Percentiles rank a stretch among this genome's conserved stretches.
These are phyloP conservation scores for Arthrobotrys conoides DNA, from an alignment of 2,329 filamentous ascomycete species.

Conservation along the genomic window DNA sequence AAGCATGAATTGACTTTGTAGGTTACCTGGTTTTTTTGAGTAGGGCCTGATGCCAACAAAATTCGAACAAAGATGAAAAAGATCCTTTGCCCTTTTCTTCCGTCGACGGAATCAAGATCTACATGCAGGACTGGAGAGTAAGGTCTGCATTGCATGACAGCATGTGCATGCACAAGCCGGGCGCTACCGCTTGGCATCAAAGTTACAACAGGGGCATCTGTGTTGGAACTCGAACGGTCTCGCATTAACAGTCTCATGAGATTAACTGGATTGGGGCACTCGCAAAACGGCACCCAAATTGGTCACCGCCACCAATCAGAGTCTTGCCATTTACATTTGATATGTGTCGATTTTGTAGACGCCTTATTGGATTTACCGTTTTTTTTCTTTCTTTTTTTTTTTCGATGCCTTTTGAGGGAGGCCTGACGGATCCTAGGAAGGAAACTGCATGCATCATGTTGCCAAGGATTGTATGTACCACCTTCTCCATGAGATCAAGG, in stretches of 20 bases:
- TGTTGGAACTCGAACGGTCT: slow-evolving; percentile 29
- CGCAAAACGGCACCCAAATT: slow-evolving; percentile 26
- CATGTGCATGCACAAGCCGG: slow-evolving; percentile 2
- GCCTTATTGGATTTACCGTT: neutral
- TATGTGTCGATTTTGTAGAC: neutral
- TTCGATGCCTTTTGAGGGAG: neutral
- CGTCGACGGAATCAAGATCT: slow-evolving; percentile 11
- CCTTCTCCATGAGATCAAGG: slow-evolving; percentile 15
- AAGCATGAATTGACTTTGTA: slow-evolving; percentile 5
- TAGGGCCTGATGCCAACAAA: neutral
- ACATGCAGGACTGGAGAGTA: slow-evolving; percentile 14
- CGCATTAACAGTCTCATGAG: slow-evolving; percentile 15
- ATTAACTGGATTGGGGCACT: slow-evolving; percentile 9
- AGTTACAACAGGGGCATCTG: slow-evolving; percentile 28
- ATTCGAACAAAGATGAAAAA: neutral
- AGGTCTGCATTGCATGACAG: slow-evolving; percentile 26
- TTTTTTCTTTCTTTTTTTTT: slow-evolving; percentile 3
- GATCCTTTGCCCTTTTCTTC: neutral
- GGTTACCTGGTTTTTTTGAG: neutral
- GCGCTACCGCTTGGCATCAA: slow-evolving; percentile 16
- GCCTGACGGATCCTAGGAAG: slow-evolving; percentile 22
- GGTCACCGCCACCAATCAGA: slow-evolving; percentile 12
- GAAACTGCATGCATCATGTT: slow-evolving; percentile 2
- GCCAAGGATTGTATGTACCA: slow-evolving; percentile 14
- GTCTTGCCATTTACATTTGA: neutral